Conservation (phyloP, 768 basidiomycete genomes). For the Naganishia vishniacii region DNA sequence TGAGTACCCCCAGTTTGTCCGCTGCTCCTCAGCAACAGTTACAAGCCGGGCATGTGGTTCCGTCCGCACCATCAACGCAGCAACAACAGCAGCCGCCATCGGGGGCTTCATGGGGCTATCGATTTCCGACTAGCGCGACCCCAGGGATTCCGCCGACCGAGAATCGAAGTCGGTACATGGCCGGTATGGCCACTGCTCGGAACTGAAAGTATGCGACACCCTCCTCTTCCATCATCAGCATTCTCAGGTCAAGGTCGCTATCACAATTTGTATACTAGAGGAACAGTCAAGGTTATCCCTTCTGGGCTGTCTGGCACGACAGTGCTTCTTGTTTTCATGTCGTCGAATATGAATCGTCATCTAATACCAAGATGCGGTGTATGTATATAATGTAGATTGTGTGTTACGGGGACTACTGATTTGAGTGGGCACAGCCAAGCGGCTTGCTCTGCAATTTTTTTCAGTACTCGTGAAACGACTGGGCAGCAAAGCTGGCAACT, state of each 20-base stretch:
- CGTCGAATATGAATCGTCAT: no score
- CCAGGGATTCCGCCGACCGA: conserved; percentile 10
- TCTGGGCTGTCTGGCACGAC: no score
- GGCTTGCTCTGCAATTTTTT: no score
- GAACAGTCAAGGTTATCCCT: background rate
- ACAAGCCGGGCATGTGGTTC: background rate
- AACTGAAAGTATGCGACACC: background rate
- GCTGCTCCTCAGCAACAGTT: conserved; percentile 5
- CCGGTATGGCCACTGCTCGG: conserved; percentile 3
- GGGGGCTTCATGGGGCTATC: conserved; percentile 10
- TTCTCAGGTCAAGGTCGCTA: background rate
- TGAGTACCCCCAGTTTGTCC: background rate
- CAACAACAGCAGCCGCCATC: background rate
- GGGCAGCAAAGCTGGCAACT: no score
- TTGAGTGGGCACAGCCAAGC: no score
- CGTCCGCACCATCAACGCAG: background rate
- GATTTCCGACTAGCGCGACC: conserved; percentile 1
- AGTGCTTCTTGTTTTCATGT: no score
- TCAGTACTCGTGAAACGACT: no score
- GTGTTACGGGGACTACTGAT: no score
- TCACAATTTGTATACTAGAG: background rate
- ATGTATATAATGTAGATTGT: no score
- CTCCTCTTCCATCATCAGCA: background rate
- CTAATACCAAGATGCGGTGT: no score
- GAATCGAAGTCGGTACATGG: conserved; percentile 14